A percentile compares a stretch with the other conserved stretches of the same genome.
These are phyloP conservation scores for Niveomyces coronatus DNA, from an alignment of 2,329 filamentous ascomycete genomes.

Conservation along the genomic window DNA sequence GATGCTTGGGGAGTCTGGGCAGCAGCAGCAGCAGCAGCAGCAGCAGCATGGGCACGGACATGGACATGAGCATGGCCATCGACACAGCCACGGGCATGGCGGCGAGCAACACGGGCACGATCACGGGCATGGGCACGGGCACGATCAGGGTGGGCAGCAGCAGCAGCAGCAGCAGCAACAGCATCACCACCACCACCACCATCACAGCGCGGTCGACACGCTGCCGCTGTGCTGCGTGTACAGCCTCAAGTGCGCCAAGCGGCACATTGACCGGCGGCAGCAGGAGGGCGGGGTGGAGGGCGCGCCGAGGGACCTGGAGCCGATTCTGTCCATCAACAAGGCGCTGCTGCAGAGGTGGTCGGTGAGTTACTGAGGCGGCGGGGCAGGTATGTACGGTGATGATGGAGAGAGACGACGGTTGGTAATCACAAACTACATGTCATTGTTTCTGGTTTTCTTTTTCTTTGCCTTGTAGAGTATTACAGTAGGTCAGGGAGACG, in stretches of 20 bases:
- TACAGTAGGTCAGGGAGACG: no score
- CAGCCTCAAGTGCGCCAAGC: slow-evolving; percentile 4
- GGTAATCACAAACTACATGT: no score
- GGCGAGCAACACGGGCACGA: no score
- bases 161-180: neutral
- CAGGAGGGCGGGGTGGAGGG: neutral
- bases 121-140: neutral
- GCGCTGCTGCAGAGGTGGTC: slow-evolving; percentile 1
- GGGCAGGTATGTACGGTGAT: no score
- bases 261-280: slow-evolving; percentile 1
- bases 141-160: neutral
- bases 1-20: neutral
- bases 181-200: neutral
- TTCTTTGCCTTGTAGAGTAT: neutral
- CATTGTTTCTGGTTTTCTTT: neutral
- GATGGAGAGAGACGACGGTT: no score
- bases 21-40: neutral
- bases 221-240: slow-evolving; percentile 1
- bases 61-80: neutral
- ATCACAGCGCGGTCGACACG: neutral
- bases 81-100: neutral
- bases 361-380: neutral
- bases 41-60: neutral
- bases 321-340: slow-evolving; percentile 1
- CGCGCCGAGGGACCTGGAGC: slow-evolving; percentile 4